Conservation (phyloP, 306 rosid species). For the Glycine tomentella region DNA sequence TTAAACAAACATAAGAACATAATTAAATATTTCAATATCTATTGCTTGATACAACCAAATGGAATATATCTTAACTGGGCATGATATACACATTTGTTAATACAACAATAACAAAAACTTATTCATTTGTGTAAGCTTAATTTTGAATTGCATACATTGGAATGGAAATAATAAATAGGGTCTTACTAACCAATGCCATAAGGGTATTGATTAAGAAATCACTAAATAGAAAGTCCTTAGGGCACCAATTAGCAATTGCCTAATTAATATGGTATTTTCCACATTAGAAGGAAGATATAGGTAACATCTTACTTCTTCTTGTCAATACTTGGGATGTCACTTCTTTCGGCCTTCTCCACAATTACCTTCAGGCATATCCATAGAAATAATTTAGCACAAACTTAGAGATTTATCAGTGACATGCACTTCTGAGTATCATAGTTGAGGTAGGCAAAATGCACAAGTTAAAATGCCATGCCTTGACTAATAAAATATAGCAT, state of each 20-base stretch:
- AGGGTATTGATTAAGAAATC: neutral
- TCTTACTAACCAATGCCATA: neutral
- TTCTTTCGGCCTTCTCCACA: constrained; percentile 86
- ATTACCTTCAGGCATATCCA: constrained; percentile 65
- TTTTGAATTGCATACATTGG: neutral
- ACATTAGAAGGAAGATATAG: constrained; percentile 13
- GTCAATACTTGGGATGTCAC: constrained; percentile 81
- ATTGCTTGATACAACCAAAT: neutral
- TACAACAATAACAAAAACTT: neutral
- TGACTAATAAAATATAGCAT: neutral
- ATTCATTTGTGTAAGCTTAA: constrained; percentile 11
- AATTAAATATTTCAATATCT: no score
- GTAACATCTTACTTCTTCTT: constrained; percentile 72
- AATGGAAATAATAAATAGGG: neutral
- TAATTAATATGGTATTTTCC: constrained; percentile 16
- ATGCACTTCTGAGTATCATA: constrained; percentile 6
- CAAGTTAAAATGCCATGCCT: neutral
- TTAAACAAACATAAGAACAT: neutral
- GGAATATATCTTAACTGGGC: neutral
- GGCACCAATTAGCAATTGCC: neutral
- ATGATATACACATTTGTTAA: neutral
- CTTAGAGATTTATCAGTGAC: constrained; percentile 17
- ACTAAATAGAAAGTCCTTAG: no score
- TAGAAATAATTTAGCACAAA: constrained; percentile 35
- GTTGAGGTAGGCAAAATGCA: constrained; percentile 3